phyloP scores from a whole-genome alignment of 2,329 filamentous ascomycete genomes.

The Trichoderma pleuroti region DNA sequence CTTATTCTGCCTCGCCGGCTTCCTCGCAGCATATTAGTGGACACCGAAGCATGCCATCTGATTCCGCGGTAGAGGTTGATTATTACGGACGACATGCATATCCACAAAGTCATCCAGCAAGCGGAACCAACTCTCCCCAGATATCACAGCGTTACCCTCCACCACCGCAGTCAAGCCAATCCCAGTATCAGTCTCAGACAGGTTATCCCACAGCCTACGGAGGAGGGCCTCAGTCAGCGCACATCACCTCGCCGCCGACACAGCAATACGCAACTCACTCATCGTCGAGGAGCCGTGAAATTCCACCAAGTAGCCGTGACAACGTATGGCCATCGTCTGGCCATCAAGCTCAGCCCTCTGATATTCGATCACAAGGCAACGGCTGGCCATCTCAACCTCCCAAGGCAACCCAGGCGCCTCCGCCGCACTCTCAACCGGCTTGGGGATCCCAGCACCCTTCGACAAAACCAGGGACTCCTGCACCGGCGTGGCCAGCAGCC shows the following conservation, averaged over 20 bases:
- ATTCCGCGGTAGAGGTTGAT: conserved; percentile 41
- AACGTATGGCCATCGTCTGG: conserved; percentile 34
- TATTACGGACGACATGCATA: conserved; percentile 45
- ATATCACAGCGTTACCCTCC: conserved; percentile 45
- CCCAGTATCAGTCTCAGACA: conserved; percentile 42
- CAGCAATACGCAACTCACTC: conserved; percentile 50
- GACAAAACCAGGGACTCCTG: conserved; percentile 35
- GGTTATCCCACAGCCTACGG: conserved; percentile 44
- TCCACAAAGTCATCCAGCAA: conserved; percentile 34
- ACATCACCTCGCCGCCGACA: conserved; percentile 50
- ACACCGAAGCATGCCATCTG: conserved; percentile 41
- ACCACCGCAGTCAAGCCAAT: conserved; percentile 37
- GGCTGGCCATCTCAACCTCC: conserved; percentile 33
- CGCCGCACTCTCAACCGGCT: conserved; percentile 30
- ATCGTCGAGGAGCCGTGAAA: conserved; percentile 26
- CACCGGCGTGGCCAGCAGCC: conserved; percentile 32
- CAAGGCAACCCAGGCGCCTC: conserved; percentile 34
- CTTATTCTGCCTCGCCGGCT: conserved; percentile 46
- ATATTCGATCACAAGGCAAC: conserved; percentile 22
- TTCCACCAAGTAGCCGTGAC: conserved; percentile 34
- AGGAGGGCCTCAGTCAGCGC: conserved; percentile 34
- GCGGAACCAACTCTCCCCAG: conserved; percentile 46
- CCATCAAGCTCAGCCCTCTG: conserved; percentile 24
- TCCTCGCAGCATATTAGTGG: conserved; percentile 45
- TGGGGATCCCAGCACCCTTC: conserved; percentile 34